Evolutionary conservation across 2,329 filamentous ascomycete genomes (phyloP).

Genomic region (Hymenoscyphus occultus): DNA sequence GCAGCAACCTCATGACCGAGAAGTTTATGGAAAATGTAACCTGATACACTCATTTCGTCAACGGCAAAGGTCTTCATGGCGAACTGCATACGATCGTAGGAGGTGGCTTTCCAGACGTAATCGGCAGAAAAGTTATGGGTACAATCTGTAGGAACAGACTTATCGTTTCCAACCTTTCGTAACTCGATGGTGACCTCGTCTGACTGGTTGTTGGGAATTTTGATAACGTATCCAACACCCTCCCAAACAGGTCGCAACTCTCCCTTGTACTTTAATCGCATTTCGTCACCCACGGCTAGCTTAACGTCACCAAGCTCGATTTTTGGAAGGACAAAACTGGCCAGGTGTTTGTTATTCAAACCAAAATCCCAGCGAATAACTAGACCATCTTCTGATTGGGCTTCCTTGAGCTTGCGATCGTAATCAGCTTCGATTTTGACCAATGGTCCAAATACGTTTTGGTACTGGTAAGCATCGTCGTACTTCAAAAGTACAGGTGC

Average conservation of each 20-base stretch:
- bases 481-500: constrained; percentile 89
- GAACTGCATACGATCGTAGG: constrained; percentile 97
- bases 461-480: constrained; percentile 96
- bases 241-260: constrained; percentile 92
- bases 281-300: constrained; percentile 95
- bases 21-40: constrained; percentile 97
- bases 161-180: constrained; percentile 91
- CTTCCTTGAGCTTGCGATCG: constrained; percentile 97
- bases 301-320: constrained; percentile 98
- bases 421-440: constrained; percentile 99
- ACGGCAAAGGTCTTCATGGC: constrained; percentile 99
- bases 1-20: constrained; percentile 93
- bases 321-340: constrained; percentile 93
- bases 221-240: constrained; percentile 97
- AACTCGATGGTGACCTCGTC: constrained; percentile 96
- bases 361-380: constrained; percentile 93
- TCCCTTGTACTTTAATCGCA: constrained; percentile 95
- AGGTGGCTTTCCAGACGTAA: constrained; percentile 99
- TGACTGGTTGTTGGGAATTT: constrained; percentile 98
- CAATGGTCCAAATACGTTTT: constrained; percentile 95
- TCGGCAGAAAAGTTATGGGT: constrained; percentile 98
- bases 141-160: constrained; percentile 91
- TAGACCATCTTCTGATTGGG: constrained; percentile 94
- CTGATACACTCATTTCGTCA: constrained; percentile 96
- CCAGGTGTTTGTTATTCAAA: constrained; percentile 94